A percentile compares a stretch with the other conserved stretches of the same genome.
Conservation (phyloP, 805 yeast species). For the Yamadazyma sp. region DNA sequence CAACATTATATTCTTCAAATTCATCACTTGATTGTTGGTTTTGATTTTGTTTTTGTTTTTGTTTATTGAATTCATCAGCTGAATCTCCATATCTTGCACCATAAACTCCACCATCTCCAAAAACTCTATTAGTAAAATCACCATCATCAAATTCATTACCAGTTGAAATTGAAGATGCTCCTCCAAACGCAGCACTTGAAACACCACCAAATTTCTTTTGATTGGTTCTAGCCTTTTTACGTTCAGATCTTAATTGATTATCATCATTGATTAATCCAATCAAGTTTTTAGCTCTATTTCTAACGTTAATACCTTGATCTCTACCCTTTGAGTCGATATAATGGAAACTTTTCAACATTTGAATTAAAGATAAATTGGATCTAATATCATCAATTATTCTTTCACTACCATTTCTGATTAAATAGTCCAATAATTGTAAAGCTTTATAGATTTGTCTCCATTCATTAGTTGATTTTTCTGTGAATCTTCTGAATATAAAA, state of each 20-base stretch:
- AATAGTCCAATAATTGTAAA: constrained; percentile 84
- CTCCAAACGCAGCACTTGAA: constrained; percentile 52
- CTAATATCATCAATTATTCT: constrained; percentile 94
- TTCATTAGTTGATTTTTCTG: constrained; percentile 93
- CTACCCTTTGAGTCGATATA: constrained; percentile 90
- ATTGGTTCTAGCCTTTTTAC: constrained; percentile 87
- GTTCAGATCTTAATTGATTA: constrained; percentile 69
- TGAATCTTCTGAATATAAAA: constrained; percentile 81
- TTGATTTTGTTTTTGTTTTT: constrained; percentile 2
- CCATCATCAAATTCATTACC: constrained; percentile 44
- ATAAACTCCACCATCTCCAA: constrained; percentile 70
- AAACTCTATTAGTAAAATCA: constrained; percentile 52
- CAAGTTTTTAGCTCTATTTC: constrained; percentile 83
- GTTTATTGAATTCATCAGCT: constrained; percentile 36
- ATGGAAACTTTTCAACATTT: constrained; percentile 89
- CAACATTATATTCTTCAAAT: constrained; percentile 64
- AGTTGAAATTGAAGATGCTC: constrained; percentile 39
- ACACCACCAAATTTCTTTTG: constrained; percentile 81
- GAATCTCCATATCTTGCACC: constrained; percentile 64
- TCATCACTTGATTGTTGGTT: constrained; percentile 30
- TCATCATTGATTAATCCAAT: constrained; percentile 73
- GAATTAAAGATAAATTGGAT: constrained; percentile 72
- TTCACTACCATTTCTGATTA: constrained; percentile 90
- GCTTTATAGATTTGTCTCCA: constrained; percentile 99
- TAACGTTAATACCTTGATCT: constrained; percentile 93